These are phyloP conservation scores for Neurospora sp. DNA, from an alignment of 495 filamentous ascomycete species.

Conservation along the genomic window DNA sequence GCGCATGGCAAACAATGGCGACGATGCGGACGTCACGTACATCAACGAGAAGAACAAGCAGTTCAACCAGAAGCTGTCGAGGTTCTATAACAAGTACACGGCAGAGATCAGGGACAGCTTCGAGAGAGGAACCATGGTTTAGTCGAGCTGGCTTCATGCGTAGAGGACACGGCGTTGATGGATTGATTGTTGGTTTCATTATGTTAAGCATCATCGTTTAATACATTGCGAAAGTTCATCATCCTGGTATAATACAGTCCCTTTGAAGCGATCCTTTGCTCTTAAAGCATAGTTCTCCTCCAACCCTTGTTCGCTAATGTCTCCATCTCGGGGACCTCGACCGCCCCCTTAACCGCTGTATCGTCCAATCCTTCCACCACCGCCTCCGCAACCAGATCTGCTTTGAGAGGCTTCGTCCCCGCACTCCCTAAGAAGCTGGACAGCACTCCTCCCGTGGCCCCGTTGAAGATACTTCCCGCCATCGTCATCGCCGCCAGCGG, in stretches of 20 bases:
- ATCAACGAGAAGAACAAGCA: slow-evolving; percentile 99
- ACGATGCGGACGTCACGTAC: slow-evolving; percentile 86
- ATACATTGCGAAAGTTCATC: background rate
- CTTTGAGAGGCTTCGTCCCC: slow-evolving; percentile 77
- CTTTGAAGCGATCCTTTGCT: background rate
- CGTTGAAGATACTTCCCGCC: slow-evolving; percentile 61
- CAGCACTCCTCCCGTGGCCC: slow-evolving; percentile 59
- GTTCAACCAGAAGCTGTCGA: slow-evolving; percentile 91
- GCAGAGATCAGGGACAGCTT: slow-evolving; percentile 95
- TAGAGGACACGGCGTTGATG: background rate
- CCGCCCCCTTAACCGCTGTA: slow-evolving; percentile 53
- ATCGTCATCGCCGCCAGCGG: slow-evolving; percentile 67
- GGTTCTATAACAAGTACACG: slow-evolving; percentile 99
- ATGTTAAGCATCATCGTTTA: background rate
- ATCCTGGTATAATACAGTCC: slow-evolving; percentile 20
- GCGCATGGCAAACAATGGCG: slow-evolving; percentile 59
- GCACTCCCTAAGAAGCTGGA: slow-evolving; percentile 69
- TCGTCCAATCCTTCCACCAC: slow-evolving; percentile 71
- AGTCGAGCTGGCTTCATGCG: slow-evolving; percentile 9
- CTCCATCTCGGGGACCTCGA: slow-evolving; percentile 62
- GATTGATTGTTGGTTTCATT: slow-evolving; percentile 4
- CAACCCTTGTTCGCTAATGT: slow-evolving; percentile 63
- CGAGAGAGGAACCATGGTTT: slow-evolving; percentile 89
- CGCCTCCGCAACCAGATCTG: slow-evolving; percentile 74
- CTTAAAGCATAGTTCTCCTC: slow-evolving; percentile 71